Evolutionary conservation across 139 green algal species (phyloP), one percentile per base, ranked within the genome.

Genomic region (Volvox reticuliferus): DNA sequence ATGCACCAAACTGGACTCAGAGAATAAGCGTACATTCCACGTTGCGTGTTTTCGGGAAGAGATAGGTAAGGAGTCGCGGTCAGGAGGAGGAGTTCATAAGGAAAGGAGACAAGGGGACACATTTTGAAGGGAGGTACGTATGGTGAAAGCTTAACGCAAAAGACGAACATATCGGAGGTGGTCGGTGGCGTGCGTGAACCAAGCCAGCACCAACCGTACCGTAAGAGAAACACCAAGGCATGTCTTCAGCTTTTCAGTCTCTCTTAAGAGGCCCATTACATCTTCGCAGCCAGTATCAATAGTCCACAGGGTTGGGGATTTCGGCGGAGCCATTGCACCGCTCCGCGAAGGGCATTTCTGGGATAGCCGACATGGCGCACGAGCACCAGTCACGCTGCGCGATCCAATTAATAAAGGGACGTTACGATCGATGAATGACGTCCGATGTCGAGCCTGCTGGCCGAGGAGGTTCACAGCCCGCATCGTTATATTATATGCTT

Each of bases 151-250:
- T 55, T 55, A 55, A 9, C 44, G 44, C 5, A 55, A 55, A 55
- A 55, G 5, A 55, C 44, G 5, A 55, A 55, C 44, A 55, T 9
- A 55, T 55, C 5, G 44, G 9, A 55, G 9, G 44, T 55, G 44
- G 44, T 55, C 5, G 44, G 5, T 5, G 9, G 9, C 5, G 44
- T 55, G 44, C n/a, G 44, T 55, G 44, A 55, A 55, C 9, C 5
- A 5, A 55, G 44, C 44, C n/a, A 55, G 44, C 44, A 55, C 5
- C 44, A 55, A 9, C 35, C 78, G 30, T 18, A 86, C 79, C 79
- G 44, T 86, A 28, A 86, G 50, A 28, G 79, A 24, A n/a, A 12
- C 79, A 22, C 79, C 79, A 17, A 86, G 55, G 50, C 79, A 73
- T n/a, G 68, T 86, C 32, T 17, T 37, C 9, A 86, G 50, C 50